These are phyloP conservation scores for Pulveroboletus ravenelii DNA, from an alignment of 768 basidiomycete species.

Conservation along the genomic window DNA sequence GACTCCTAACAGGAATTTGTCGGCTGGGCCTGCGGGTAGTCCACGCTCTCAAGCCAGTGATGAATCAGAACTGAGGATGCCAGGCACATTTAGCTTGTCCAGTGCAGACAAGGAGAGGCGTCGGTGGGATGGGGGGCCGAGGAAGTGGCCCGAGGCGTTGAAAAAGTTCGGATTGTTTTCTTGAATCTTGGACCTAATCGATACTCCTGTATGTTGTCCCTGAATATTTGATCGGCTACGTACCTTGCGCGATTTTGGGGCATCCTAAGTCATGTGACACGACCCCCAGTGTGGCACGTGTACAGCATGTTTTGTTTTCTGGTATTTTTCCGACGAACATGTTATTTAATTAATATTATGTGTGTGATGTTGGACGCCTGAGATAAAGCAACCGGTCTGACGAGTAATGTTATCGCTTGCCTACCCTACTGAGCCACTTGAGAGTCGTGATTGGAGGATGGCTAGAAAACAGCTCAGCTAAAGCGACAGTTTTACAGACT, in stretches of 20 bases:
- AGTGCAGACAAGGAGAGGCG: conserved; percentile 1
- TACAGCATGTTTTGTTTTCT: no score
- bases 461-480: no score
- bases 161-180: conserved; percentile 24
- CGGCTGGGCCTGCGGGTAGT: conserved; percentile 2
- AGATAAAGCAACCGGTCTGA: no score
- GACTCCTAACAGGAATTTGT: background rate
- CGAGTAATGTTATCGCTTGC: no score
- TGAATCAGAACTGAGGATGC: conserved; percentile 40
- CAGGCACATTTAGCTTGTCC: conserved; percentile 45
- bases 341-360: no score
- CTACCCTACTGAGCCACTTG: no score
- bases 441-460: no score
- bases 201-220: conserved; percentile 1
- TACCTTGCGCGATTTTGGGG: background rate
- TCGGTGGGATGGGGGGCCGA: background rate
- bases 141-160: conserved; percentile 18
- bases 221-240: background rate
- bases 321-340: no score
- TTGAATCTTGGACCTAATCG: conserved; percentile 1
- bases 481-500: no score
- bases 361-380: no score
- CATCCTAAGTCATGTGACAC: no score
- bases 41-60: conserved; percentile 17
- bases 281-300: no score